Evolutionary conservation across 345 rosid species (phyloP), one percentile per base, ranked within the genome.

Genomic region (Boechera stricta): DNA sequence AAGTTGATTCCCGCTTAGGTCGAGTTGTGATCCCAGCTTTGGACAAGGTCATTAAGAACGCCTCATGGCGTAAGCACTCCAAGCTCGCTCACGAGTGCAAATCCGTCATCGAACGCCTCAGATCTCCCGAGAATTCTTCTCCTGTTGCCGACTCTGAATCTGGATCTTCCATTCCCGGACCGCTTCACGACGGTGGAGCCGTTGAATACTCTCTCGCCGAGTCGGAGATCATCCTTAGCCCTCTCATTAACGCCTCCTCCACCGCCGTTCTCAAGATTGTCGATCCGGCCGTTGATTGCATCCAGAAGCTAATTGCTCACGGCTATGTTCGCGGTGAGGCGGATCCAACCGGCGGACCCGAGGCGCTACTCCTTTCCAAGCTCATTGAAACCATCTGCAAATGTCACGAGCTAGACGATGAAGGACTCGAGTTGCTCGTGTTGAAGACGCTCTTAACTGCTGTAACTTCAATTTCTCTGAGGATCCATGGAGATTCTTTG

Each of bases 291-390:
- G 71, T 91, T 36, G 98, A 95, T 72, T 91, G 96, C 85, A 67
- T 95, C 67, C 99, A 95, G 90, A 95, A 91, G 79, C 69, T 95
- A 2, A 87, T 95, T 61, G 96, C 99, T 3, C 80, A 91, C 29
- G 98, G 99, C 65, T 92, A 91, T 71, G 80, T 95, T 53, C 99
- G 97, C n/a, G 99, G 99, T 10, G 99, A 92, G 85, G 96, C 96
- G 1, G 99, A 95, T 78, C 87, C 98, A 66, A 67, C 85, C 12
- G 97, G 93, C 45, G 91, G 86, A 47, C 49, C 87, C 0, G 98
- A 92, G 69, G 94, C 90, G 26, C 83, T 82, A 35, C 81, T 95
- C 26, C 81, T 93, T 24, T 82, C 96, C 2, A 88, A 81, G 73
- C 66, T 93, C 80, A 93, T 93, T 5, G 93, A 86, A 64, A 80